Evolutionary conservation across 1,139 yeast species (phyloP).

Genomic region (Diutina siamensis): DNA sequence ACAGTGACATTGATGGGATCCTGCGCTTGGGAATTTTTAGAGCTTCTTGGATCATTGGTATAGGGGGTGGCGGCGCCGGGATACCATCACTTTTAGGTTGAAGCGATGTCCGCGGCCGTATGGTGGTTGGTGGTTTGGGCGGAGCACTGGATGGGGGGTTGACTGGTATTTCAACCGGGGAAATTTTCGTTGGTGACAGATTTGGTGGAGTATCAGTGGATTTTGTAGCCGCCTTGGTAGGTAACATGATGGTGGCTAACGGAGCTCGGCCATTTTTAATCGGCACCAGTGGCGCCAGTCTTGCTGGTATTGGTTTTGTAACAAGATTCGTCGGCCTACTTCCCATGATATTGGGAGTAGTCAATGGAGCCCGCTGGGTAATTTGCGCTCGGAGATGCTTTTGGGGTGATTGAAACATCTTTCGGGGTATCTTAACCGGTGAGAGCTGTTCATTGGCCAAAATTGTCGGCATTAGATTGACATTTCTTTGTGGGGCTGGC

Average conservation of each 20-base stretch:
- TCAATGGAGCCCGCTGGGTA: too few species aligned
- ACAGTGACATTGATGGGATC: neutral
- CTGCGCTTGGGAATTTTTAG: neutral
- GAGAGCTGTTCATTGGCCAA: neutral
- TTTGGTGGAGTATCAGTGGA: neutral
- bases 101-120: neutral
- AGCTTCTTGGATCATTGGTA: neutral
- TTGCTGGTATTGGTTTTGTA: neutral
- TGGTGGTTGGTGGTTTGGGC: neutral
- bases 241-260: neutral
- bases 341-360: too few species aligned
- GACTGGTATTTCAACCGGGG: slow-evolving; percentile 3
- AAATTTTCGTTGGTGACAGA: neutral
- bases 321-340: neutral
- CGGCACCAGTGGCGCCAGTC: neutral
- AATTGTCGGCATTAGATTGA: neutral
- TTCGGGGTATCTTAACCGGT: neutral
- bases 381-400: too few species aligned
- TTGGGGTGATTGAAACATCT: neutral
- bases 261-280: neutral
- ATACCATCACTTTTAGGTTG: neutral
- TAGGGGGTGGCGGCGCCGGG: neutral
- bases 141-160: too few species aligned
- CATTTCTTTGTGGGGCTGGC: neutral
- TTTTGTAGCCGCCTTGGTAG: neutral